Evolutionary conservation across 331 rosid species (phyloP).

Genomic region (Saraca asoca): DNA sequence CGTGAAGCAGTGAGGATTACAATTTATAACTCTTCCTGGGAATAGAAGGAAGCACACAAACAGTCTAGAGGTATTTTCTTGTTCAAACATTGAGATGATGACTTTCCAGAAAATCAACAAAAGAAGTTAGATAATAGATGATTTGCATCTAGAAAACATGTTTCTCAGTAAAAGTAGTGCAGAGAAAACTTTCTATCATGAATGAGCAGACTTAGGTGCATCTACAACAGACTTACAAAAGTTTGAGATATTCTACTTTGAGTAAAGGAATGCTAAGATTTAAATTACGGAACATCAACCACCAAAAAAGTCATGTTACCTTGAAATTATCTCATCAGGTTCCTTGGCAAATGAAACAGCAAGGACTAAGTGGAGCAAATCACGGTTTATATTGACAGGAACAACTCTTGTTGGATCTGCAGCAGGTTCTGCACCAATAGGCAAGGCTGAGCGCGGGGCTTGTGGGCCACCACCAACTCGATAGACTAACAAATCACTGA

Average conservation of each 20-base stretch:
- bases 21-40: background rate
- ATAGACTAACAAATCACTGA: slow-evolving; percentile 69
- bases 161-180: too few species aligned
- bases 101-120: slow-evolving; percentile 1
- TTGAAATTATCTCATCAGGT: slow-evolving; percentile 87
- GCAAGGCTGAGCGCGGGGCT: slow-evolving; percentile 96
- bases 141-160: background rate
- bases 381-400: slow-evolving; percentile 72
- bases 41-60: background rate
- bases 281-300: background rate
- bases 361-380: slow-evolving; percentile 77
- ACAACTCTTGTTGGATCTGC: slow-evolving; percentile 91
- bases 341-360: slow-evolving; percentile 92
- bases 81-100: background rate
- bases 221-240: too few species aligned
- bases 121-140: slow-evolving; percentile 10
- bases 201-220: too few species aligned
- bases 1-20: slow-evolving; percentile 9
- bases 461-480: slow-evolving; percentile 98
- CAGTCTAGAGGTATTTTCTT: background rate
- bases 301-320: slow-evolving; percentile 48
- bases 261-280: background rate
- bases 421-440: slow-evolving; percentile 97
- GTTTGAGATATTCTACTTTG: background rate
- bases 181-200: too few species aligned